A percentile compares a stretch with the other conserved stretches of the same genome.
Conservation (phyloP, 768 basidiomycete genomes). For the Pleurotus tuber-regium region DNA sequence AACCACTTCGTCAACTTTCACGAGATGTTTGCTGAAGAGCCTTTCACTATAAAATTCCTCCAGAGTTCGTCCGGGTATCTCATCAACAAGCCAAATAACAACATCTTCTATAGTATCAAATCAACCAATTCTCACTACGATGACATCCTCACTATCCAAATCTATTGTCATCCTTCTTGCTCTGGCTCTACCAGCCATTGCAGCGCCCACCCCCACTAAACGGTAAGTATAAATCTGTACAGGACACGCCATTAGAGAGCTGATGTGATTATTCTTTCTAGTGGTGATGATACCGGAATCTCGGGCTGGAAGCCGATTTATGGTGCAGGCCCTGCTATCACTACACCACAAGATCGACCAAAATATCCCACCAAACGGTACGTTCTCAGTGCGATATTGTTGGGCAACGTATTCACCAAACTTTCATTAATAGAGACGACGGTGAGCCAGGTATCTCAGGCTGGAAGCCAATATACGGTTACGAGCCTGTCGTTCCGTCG, state of each 20-base stretch:
- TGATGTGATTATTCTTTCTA: neutral
- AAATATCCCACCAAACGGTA: too few relatives aligned
- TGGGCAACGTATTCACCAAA: neutral
- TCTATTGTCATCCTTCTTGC: neutral
- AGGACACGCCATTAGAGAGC: neutral
- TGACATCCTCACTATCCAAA: neutral
- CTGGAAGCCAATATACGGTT: neutral
- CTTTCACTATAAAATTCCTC: too few relatives aligned
- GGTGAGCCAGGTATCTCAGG: neutral
- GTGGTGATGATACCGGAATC: neutral
- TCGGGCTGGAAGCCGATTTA: neutral
- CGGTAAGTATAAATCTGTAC: neutral
- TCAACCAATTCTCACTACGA: neutral
- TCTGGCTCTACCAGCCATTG: neutral
- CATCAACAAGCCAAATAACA: too few relatives aligned
- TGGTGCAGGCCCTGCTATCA: neutral
- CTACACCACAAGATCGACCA: neutral
- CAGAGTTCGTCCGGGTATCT: too few relatives aligned
- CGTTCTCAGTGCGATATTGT: neutral
- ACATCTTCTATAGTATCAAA: too few relatives aligned
- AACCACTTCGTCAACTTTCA: neutral
- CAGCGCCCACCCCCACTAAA: neutral
- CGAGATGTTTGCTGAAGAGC: neutral
- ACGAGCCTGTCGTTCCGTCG: neutral
- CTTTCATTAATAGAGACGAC: neutral